A percentile compares a stretch with the other conserved stretches of the same genome.
Evolutionary conservation across 2,329 filamentous ascomycete species (phyloP).

Genomic region (Drechslera avenae): DNA sequence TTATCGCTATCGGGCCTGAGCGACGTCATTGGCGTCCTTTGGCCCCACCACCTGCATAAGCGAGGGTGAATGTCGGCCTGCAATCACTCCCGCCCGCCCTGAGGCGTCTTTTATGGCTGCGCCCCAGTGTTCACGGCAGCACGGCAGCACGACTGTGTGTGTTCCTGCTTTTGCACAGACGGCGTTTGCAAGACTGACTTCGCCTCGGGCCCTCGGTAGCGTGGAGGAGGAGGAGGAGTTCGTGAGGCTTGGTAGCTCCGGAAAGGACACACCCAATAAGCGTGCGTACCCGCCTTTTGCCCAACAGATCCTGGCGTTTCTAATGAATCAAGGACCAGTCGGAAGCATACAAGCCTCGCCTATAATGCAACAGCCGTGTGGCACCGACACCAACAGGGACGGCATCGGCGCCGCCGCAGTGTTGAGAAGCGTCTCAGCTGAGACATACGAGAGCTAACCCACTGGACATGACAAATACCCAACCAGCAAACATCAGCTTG

Average conservation of each 20-base stretch:
- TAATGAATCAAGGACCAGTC: conserved; percentile 11
- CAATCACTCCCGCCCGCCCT: conserved; percentile 11
- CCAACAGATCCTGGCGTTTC: conserved; percentile 15
- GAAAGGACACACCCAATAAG: conserved; percentile 15
- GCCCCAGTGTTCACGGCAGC: conserved; percentile 13
- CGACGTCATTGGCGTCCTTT: conserved; percentile 29
- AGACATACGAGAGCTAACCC: background rate
- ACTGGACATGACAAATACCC: background rate
- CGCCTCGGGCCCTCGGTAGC: conserved; percentile 11
- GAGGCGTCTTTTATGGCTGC: conserved; percentile 16
- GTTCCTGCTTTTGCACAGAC: conserved; percentile 22
- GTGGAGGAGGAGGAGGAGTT: conserved; percentile 4
- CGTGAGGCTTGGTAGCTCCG: conserved; percentile 4
- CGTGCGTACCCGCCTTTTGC: background rate
- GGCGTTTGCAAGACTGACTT: conserved; percentile 13
- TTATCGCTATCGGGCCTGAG: conserved; percentile 32
- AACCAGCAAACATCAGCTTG: background rate
- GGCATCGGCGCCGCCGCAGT: conserved; percentile 18
- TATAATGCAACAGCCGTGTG: conserved; percentile 2
- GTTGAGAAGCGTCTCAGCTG: background rate
- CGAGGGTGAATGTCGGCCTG: conserved; percentile 19
- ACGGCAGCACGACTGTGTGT: conserved; percentile 22
- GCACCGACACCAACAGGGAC: conserved; percentile 2
- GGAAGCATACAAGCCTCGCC: background rate
- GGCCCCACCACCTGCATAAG: conserved; percentile 12